Evolutionary conservation across 495 filamentous ascomycete genomes (phyloP).

Genomic region (Aspergillus heteromorphus): DNA sequence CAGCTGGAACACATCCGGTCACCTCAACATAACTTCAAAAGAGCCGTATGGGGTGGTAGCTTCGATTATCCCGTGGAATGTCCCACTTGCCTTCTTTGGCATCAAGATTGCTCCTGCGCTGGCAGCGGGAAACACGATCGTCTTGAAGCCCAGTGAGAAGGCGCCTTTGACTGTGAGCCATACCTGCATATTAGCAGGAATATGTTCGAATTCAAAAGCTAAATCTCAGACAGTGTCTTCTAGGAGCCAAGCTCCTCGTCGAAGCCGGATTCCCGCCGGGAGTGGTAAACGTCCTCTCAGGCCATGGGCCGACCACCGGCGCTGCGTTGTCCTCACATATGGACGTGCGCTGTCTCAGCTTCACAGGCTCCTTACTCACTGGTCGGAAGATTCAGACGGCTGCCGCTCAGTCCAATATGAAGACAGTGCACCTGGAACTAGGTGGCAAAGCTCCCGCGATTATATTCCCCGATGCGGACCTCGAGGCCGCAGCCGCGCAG

Average conservation of each 20-base stretch:
- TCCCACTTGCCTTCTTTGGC: slow-evolving; percentile 23
- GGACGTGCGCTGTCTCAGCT: slow-evolving; percentile 80
- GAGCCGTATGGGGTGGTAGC: slow-evolving; percentile 33
- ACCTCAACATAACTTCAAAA: slow-evolving; percentile 39
- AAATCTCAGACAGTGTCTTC: slow-evolving; percentile 44
- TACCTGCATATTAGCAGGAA: not conserved
- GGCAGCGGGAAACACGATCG: slow-evolving; percentile 51
- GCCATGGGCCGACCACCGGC: slow-evolving; percentile 48
- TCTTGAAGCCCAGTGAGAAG: slow-evolving; percentile 54
- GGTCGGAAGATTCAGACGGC: slow-evolving; percentile 84
- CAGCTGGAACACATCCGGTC: slow-evolving; percentile 53
- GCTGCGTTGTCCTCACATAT: slow-evolving; percentile 45
- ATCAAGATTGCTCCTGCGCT: slow-evolving; percentile 52
- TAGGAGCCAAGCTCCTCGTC: slow-evolving; percentile 68
- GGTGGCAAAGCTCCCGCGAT: slow-evolving; percentile 86
- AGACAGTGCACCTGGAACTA: slow-evolving; percentile 89
- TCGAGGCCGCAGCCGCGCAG: slow-evolving; percentile 79
- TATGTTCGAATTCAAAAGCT: slow-evolving; percentile 7
- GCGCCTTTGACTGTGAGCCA: slow-evolving; percentile 47
- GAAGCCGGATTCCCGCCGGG: slow-evolving; percentile 51
- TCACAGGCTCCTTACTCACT: slow-evolving; percentile 80
- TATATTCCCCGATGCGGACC: slow-evolving; percentile 83
- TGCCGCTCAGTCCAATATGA: slow-evolving; percentile 74
- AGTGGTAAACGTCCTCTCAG: slow-evolving; percentile 51
- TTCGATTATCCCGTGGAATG: slow-evolving; percentile 34